Conservation (phyloP, 495 filamentous ascomycete genomes). For the Lasiosphaeria hispida region DNA sequence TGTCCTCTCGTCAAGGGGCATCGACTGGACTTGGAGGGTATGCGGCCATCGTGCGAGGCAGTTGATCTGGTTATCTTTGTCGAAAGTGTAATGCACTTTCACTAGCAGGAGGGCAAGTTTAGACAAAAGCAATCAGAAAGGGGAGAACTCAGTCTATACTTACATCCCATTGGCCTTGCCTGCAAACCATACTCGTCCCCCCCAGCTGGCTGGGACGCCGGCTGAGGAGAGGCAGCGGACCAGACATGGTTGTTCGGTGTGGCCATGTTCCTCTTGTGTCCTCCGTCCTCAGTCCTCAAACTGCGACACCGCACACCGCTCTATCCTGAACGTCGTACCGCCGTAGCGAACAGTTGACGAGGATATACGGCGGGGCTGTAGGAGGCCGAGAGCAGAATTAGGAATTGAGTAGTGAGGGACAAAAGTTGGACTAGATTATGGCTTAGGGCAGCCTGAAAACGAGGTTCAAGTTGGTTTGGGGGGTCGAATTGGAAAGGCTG, state of each 20-base stretch:
- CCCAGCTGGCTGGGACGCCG: conserved; percentile 45
- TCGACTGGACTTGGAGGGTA: conserved; percentile 73
- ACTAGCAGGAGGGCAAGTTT: conserved; percentile 48
- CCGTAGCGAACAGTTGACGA: too few species aligned
- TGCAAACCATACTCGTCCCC: conserved; percentile 44
- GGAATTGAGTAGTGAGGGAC: too few species aligned
- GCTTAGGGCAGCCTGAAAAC: too few species aligned
- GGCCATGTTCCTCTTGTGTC: conserved; percentile 19
- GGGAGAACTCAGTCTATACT: conserved; percentile 24
- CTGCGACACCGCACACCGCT: conserved; percentile 12
- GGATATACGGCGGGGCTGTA: too few species aligned
- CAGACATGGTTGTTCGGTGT: conserved; percentile 25
- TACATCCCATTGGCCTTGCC: conserved; percentile 52
- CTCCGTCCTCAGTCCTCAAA: not conserved
- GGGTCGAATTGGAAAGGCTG: conserved; percentile 32
- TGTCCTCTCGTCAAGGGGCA: conserved; percentile 67
- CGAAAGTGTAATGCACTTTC: conserved; percentile 97
- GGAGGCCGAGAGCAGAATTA: too few species aligned
- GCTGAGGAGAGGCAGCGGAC: conserved; percentile 26
- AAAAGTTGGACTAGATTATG: too few species aligned
- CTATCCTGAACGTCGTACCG: too few species aligned
- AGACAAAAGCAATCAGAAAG: not conserved
- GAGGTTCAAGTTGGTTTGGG: too few species aligned
- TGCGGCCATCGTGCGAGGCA: conserved; percentile 90
- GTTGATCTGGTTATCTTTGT: conserved; percentile 82